Evolutionary conservation across 106 monocot genomes (phyloP), one percentile per base, ranked within the genome.

Genomic region (Allium fistulosum): DNA sequence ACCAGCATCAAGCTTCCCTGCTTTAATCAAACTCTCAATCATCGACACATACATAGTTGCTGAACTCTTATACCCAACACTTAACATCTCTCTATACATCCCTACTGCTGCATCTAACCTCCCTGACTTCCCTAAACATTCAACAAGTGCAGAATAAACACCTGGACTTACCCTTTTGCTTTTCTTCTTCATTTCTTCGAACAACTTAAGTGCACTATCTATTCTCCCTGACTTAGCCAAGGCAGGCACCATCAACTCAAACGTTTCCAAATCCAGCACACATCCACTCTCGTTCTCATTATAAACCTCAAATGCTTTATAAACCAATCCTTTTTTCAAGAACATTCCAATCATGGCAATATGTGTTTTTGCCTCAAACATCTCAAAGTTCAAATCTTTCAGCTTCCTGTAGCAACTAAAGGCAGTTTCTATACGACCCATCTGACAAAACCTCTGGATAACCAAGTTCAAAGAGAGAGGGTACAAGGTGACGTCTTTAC

Each of bases 271-370:
- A 17, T 99, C 87, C 10, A 89, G 71, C n/a, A 70, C 48, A 12
- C 69, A 51, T 66, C 77, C 70, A 6, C 49, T 37, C 10, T 68
- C 47, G 6, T 53, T 50, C 16, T 77, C 77, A 86, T 97, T 89
- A 53, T 87, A 78, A 51, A 99, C 82, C 79, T 92, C 97, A 65
- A 99, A 99, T 10, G 97, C 87, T 76, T 99, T 99, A 69, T 87
- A 97, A 15, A 80, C 82, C 7, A 97, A 77, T 12, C 89, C 92
- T 18, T 77, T 82, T 27, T 67, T 66, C 18, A 99, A 74, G 68
- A 99, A 90, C 47, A 99, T 73, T 14, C 76, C 81, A 60, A 99
- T 90, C 48, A 99, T 76, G 45, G 87, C 73, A 69, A 92, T 87
- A 63, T 72, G 90, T 12, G 97, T 85, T 17, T 59, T 67, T 22